A percentile compares a stretch with the other conserved stretches of the same genome.
Conservation (phyloP, 116 monocot genomes). For the Dioscorea cayenensis region DNA sequence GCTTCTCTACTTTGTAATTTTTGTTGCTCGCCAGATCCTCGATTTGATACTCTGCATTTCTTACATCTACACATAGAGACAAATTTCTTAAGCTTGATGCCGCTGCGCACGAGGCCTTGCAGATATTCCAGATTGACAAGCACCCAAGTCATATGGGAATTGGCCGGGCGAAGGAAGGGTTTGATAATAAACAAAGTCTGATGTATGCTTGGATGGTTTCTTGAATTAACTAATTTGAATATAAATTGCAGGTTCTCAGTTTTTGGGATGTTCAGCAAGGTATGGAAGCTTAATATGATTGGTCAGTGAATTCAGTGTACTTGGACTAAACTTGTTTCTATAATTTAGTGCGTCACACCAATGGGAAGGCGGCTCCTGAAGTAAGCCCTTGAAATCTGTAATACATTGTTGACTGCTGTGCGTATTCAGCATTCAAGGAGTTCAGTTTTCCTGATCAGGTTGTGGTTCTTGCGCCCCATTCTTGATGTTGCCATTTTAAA, state of each 20-base stretch:
- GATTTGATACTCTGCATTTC: slow-evolving; percentile 5
- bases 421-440: not conserved
- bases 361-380: slow-evolving; percentile 86
- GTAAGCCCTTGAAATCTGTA: slow-evolving; percentile 26
- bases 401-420: not conserved
- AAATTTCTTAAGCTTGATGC: slow-evolving; percentile 97
- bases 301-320: slow-evolving; percentile 3
- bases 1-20: not conserved
- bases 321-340: slow-evolving; percentile 18
- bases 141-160: slow-evolving; percentile 99
- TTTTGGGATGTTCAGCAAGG: slow-evolving; percentile 98
- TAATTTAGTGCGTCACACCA: slow-evolving; percentile 82
- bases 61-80: slow-evolving; percentile 65
- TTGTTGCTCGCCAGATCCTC: not conserved
- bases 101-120: slow-evolving; percentile 79
- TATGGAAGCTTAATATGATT: slow-evolving; percentile 14
- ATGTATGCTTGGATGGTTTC: slow-evolving; percentile 1
- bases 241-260: slow-evolving; percentile 81
- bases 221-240: slow-evolving; percentile 6
- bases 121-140: slow-evolving; percentile 96
- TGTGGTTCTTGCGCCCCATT: slow-evolving; percentile 89
- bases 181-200: slow-evolving; percentile 7
- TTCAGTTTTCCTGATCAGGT: slow-evolving; percentile 23
- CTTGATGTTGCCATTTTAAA: slow-evolving; percentile 66
- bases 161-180: slow-evolving; percentile 99